Evolutionary conservation across 2,329 filamentous ascomycete species (phyloP), one percentile per base, ranked within the genome.

Genomic region (Epicoccum sorghinum): DNA sequence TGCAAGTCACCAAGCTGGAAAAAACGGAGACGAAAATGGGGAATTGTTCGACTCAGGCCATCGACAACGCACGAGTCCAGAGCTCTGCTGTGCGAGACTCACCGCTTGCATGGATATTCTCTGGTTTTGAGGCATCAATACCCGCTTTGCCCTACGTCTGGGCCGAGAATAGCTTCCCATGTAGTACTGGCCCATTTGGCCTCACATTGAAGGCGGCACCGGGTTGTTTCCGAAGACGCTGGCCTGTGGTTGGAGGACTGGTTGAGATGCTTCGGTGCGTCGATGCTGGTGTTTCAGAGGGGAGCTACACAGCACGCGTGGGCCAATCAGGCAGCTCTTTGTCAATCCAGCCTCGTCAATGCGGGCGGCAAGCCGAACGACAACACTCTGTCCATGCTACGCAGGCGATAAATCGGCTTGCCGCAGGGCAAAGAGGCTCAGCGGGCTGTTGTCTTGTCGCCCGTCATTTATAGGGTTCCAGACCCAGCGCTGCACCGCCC

Each of bases 81-180:
- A 65, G 55, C 59, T 61, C 60, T 57, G 58, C 52, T 51, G 44
- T 52, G 55, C 52, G 49, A 58, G 50, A 58, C 48, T 61, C 63
- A 71, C 64, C 61, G 66, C 60, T 57, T 37, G 36, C 58, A 58
- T 60, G 67, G 65, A 60, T 48, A 47, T 49, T 41, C 47, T 62
- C 57, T 61, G 59, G 67, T 74, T 73, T 75, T 75, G 70, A 75
- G 64, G 72, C 66, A 67, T 61, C 51, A 58, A 60, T 74, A 75
- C 70, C 66, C 73, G 71, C 73, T 58, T 58, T 65, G 68, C 64
- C 59, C 65, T 68, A 69, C 65, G 72, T 75, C 73, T 75, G 70
- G 69, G 58, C 53, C 64, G 40, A 66, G 64, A 66, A 71, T 67
- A 67, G 62, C 47, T 49, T 44, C 35, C 30, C 32, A 47, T 30